phyloP scores from a whole-genome alignment of 257 asterid genomes.

The Ligustrum vulgare region DNA sequence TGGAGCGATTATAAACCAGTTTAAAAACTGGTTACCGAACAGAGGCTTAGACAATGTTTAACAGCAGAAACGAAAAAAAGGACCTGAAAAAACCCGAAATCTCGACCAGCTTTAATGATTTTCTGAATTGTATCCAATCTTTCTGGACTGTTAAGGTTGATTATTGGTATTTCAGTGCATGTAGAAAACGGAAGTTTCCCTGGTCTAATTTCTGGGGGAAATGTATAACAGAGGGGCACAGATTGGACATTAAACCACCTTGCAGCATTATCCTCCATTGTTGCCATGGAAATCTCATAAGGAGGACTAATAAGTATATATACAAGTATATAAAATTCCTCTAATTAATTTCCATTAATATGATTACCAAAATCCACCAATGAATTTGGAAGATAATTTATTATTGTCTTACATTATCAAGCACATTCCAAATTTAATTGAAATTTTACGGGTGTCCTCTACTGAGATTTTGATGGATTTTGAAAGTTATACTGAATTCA shows the following conservation, averaged over 20 bases:
- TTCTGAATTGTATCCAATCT: conserved; percentile 24
- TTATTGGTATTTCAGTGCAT: conserved; percentile 40
- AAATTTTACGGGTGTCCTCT: too few species aligned
- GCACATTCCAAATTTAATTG: too few species aligned
- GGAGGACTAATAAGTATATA: not conserved
- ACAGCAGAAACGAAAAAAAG: not conserved
- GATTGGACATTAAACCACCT: conserved; percentile 52
- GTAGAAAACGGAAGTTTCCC: conserved; percentile 38
- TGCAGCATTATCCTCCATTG: conserved; percentile 20
- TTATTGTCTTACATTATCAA: too few species aligned
- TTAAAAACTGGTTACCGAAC: too few species aligned
- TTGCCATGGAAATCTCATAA: conserved; percentile 8
- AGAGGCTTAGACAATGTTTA: too few species aligned
- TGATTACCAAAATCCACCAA: conserved; percentile 22
- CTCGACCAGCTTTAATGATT: conserved; percentile 46
- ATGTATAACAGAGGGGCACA: conserved; percentile 47
- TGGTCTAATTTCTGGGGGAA: conserved; percentile 44
- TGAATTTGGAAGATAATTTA: not conserved
- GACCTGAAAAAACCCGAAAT: conserved; percentile 57
- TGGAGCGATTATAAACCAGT: too few species aligned
- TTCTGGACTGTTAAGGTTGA: conserved; percentile 35
- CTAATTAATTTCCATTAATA: conserved; percentile 1
- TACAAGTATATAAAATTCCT: not conserved
- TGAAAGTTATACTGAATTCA: too few species aligned
- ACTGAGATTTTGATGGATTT: too few species aligned